Conservation (phyloP, 805 yeast species). For the Candida xyloterini region DNA sequence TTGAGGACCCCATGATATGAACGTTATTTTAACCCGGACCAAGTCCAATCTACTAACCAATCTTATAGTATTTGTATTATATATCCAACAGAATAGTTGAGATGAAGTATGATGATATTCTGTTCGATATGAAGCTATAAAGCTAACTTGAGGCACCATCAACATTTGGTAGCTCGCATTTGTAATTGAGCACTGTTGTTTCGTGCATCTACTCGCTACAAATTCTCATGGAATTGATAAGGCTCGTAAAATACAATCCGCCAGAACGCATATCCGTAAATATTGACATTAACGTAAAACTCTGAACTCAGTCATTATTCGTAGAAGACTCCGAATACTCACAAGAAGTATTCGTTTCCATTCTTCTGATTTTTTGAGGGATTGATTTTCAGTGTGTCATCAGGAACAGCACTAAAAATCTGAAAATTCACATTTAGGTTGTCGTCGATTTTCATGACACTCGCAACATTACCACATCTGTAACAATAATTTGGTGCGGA, state of each 20-base stretch:
- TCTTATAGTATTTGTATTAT: no score
- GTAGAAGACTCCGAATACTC: conserved; percentile 6
- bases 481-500: conserved; percentile 97
- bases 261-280: not conserved
- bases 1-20: no score
- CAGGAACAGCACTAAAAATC: conserved; percentile 94
- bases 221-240: not conserved
- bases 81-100: no score
- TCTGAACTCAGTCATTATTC: conserved; percentile 1
- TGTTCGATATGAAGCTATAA: no score
- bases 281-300: not conserved
- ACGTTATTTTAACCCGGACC: no score
- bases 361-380: conserved; percentile 35
- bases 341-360: conserved; percentile 38
- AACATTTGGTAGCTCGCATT: no score
- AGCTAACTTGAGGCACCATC: no score
- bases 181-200: no score
- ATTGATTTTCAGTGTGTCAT: conserved; percentile 48
- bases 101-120: no score
- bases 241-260: no score
- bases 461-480: conserved; percentile 96
- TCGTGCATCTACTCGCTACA: no score
- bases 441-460: conserved; percentile 94
- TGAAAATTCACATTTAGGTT: conserved; percentile 84
- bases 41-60: no score